phyloP scores from a whole-genome alignment of 495 filamentous ascomycete species.

The Margaritispora aquatica region DNA sequence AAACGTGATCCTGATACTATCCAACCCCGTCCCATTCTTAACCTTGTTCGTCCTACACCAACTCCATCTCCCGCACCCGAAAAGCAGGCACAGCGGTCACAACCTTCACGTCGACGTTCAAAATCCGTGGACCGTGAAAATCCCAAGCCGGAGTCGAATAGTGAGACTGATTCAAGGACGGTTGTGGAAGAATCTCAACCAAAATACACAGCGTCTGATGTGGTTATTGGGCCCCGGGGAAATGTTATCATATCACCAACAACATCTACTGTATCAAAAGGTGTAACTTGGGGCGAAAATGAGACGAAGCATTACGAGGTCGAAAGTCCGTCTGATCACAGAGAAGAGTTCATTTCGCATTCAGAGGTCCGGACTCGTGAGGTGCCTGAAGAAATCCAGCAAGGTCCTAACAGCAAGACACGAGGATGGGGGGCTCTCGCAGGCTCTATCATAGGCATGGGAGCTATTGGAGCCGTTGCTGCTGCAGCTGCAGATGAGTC shows the following conservation, averaged over 20 bases:
- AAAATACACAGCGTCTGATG: constrained; percentile 7
- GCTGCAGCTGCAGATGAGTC: constrained; percentile 16
- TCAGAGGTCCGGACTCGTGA: constrained; percentile 18
- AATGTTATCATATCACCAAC: constrained; percentile 14
- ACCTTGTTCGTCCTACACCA: constrained; percentile 46
- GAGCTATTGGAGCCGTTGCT: constrained; percentile 21
- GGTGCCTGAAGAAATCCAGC: not conserved
- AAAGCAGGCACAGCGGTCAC: constrained; percentile 15
- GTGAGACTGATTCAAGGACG: not conserved
- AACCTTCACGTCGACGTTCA: constrained; percentile 4
- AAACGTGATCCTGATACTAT: constrained; percentile 29
- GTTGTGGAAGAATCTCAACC: not conserved
- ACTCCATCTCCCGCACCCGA: constrained; percentile 31
- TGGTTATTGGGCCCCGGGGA: constrained; percentile 13
- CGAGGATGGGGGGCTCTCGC: constrained; percentile 34
- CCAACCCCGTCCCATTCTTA: constrained; percentile 38
- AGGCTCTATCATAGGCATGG: constrained; percentile 28
- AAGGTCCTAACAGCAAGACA: constrained; percentile 2
- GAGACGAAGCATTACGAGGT: constrained; percentile 55
- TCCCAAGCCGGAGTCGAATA: not conserved
- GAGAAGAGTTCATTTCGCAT: constrained; percentile 19
- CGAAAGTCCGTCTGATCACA: constrained; percentile 39
- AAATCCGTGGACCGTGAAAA: constrained; percentile 6
- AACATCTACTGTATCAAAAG: constrained; percentile 37
- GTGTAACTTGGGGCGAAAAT: constrained; percentile 54